These are phyloP conservation scores for Canna indica DNA, from an alignment of 176 grass and related monocot species.

Conservation along the genomic window DNA sequence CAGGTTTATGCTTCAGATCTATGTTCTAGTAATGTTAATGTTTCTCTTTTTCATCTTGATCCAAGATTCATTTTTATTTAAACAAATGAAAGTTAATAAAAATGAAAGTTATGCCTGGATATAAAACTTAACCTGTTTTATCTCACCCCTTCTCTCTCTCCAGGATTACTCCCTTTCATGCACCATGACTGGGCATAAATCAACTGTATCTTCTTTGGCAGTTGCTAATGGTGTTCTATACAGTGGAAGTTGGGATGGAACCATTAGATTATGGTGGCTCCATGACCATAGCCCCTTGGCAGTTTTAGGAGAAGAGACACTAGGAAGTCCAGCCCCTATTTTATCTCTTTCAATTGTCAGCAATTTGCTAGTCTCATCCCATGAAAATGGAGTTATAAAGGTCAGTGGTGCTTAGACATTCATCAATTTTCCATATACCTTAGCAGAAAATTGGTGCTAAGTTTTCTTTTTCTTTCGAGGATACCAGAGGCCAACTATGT, in stretches of 20 bases:
- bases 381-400: conserved; percentile 90
- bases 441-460: not conserved
- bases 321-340: conserved; percentile 58
- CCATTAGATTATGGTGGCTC: conserved; percentile 81
- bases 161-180: conserved; percentile 81
- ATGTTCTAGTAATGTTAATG: not conserved
- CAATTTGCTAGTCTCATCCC: conserved; percentile 60
- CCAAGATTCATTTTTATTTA: not conserved
- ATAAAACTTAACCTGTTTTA: not conserved
- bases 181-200: conserved; percentile 85
- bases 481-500: too few species aligned
- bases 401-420: conserved; percentile 27
- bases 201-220: conserved; percentile 74
- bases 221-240: conserved; percentile 73
- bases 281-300: conserved; percentile 74
- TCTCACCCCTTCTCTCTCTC: conserved; percentile 5
- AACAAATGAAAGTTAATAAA: too few species aligned
- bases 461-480: not conserved
- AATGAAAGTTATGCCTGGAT: not conserved
- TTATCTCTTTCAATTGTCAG: conserved; percentile 58
- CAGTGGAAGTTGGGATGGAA: conserved; percentile 95
- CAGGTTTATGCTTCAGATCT: conserved; percentile 42
- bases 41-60: not conserved
- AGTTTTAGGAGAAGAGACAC: conserved; percentile 47
- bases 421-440: not conserved